Percentiles rank a stretch among this genome's conserved stretches.
Evolutionary conservation across 257 asterid genomes (phyloP).

Genomic region (Pogostemon cablin): DNA sequence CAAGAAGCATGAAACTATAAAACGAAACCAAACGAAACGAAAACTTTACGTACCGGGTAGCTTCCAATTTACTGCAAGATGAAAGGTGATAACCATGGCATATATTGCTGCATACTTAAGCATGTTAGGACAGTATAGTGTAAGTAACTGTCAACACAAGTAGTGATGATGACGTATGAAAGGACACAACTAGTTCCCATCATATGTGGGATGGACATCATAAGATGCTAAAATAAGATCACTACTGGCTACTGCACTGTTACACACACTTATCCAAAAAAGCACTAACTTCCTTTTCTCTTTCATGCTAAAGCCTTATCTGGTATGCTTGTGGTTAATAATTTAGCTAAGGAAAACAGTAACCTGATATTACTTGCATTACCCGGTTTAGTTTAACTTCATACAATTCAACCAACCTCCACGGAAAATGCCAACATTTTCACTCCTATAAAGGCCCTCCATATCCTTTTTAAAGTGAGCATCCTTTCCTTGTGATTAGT

Average conservation of each 20-base stretch:
- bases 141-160: background rate
- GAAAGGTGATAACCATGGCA: no score
- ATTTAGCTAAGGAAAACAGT: background rate
- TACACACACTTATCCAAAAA: background rate
- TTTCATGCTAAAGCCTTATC: no score
- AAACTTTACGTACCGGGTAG: no score
- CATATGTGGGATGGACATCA: background rate
- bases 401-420: background rate
- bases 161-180: background rate
- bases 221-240: background rate
- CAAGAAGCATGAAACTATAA: no score
- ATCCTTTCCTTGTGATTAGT: background rate
- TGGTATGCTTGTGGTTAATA: background rate
- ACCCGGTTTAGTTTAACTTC: background rate
- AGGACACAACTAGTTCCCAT: background rate
- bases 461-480: background rate
- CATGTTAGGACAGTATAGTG: no score
- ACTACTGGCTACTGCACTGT: background rate
- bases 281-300: background rate
- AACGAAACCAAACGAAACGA: no score
- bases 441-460: slow-evolving; percentile 7
- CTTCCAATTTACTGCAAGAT: no score
- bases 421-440: slow-evolving; percentile 18
- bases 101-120: no score
- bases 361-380: background rate